Evolutionary conservation across 768 basidiomycete species (phyloP).

Genomic region (Mycena albidolilacea): DNA sequence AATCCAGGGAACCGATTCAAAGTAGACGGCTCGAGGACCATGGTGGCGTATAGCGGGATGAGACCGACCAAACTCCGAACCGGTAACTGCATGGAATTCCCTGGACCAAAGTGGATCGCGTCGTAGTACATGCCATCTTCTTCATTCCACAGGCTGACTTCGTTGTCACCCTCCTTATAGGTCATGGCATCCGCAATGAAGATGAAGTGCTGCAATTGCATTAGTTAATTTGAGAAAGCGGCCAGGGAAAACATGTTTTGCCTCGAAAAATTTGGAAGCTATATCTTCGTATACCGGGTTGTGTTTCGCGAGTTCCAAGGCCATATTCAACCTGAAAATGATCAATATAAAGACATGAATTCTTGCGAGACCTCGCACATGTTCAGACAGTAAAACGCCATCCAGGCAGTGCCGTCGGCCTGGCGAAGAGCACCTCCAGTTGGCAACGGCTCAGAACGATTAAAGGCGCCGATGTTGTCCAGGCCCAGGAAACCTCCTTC

Average conservation of each 20-base stretch:
- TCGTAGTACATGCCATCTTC: conserved; percentile 99
- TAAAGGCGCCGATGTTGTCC: conserved; percentile 98
- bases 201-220: conserved; percentile 85
- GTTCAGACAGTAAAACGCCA: conserved; percentile 98
- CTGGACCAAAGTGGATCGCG: conserved; percentile 89
- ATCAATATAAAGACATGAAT: conserved; percentile 20
- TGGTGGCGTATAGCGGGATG: conserved; percentile 95
- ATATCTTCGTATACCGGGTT: conserved; percentile 99
- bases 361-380: conserved; percentile 66
- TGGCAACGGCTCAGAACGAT: conserved; percentile 96
- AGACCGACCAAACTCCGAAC: conserved; percentile 97
- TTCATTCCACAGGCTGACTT: conserved; percentile 94
- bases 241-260: conserved; percentile 44
- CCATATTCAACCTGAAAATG: conserved; percentile 88
- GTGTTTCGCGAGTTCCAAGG: conserved; percentile 97
- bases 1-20: conserved; percentile 97
- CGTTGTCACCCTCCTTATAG: conserved; percentile 82
- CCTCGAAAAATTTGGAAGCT: conserved; percentile 97
- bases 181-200: conserved; percentile 99
- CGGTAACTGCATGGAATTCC: conserved; percentile 90
- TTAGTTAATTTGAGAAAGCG: conserved; percentile 30
- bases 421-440: conserved; percentile 96
- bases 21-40: conserved; percentile 91
- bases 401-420: conserved; percentile 99
- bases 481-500: conserved; percentile 98